Conservation (phyloP, 1,284 basidiomycete genomes). For the Tylopilus sp. region DNA sequence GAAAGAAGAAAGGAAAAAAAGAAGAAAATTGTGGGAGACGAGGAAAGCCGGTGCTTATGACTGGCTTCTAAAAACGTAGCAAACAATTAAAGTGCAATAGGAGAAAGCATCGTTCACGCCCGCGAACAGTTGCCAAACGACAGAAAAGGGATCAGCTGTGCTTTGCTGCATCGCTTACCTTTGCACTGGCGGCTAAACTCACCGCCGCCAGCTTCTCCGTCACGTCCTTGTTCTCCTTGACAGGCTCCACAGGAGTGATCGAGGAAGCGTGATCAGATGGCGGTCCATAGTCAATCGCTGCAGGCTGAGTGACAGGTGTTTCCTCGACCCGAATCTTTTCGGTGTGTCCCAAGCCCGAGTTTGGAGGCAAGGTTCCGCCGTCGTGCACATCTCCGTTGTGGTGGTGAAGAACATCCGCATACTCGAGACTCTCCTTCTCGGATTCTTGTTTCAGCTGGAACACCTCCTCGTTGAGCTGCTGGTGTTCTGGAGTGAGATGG, state of each 20-base stretch:
- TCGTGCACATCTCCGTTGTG: conserved; percentile 41
- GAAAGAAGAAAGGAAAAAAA: not conserved
- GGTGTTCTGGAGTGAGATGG: conserved; percentile 41
- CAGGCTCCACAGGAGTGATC: conserved; percentile 2
- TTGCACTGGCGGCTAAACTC: conserved; percentile 31
- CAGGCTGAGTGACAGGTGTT: conserved; percentile 23
- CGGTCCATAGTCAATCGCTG: not conserved
- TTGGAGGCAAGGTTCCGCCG: not conserved
- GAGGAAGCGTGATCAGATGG: conserved; percentile 5
- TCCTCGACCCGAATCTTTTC: conserved; percentile 20
- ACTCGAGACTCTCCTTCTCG: conserved; percentile 47
- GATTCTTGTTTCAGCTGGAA: conserved; percentile 76
- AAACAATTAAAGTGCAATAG: not conserved
- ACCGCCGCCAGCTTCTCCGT: conserved; percentile 27
- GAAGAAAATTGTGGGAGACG: not conserved
- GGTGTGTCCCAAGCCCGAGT: conserved; percentile 11
- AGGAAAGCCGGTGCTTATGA: not conserved
- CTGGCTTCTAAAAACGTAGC: not conserved
- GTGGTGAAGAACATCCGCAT: conserved; percentile 49
- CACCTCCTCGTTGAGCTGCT: conserved; percentile 58
- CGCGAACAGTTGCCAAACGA: conserved; percentile 1
- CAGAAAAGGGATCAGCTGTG: conserved; percentile 13
- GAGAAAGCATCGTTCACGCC: not conserved
- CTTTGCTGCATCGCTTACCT: conserved; percentile 24
- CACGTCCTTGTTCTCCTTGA: conserved; percentile 24